These are phyloP conservation scores for Parasarocladium wereldwijsianum DNA, from an alignment of 2,329 filamentous ascomycete species.

Conservation along the genomic window DNA sequence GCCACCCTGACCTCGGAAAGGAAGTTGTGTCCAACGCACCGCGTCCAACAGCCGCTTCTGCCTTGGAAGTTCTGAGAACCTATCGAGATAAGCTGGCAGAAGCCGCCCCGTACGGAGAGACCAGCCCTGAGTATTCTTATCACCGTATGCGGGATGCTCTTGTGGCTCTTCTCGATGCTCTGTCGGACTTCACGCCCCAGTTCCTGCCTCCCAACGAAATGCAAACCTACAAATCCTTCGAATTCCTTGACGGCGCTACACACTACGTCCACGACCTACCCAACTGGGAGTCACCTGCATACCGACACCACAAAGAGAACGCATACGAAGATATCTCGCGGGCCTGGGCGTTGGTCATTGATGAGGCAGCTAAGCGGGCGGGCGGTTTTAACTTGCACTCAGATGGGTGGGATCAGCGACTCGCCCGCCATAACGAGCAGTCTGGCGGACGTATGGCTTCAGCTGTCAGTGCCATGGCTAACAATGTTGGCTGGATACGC, in stretches of 20 bases:
- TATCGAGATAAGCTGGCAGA: conserved; percentile 68
- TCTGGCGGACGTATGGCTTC: conserved; percentile 69
- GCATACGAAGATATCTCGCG: conserved; percentile 93
- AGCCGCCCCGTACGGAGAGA: conserved; percentile 74
- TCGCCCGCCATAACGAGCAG: conserved; percentile 76
- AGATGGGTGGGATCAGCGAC: conserved; percentile 80
- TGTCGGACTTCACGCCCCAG: conserved; percentile 89
- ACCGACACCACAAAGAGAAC: conserved; percentile 86
- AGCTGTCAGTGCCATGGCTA: conserved; percentile 64
- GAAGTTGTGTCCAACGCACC: conserved; percentile 78
- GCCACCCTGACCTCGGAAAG: conserved; percentile 70
- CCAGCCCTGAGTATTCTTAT: conserved; percentile 84
- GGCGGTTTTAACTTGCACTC: conserved; percentile 82
- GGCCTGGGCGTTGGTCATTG: conserved; percentile 84
- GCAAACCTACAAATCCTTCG: conserved; percentile 69
- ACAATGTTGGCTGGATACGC: conserved; percentile 67
- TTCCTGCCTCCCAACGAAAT: conserved; percentile 85
- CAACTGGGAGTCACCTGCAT: conserved; percentile 76
- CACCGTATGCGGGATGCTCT: conserved; percentile 79
- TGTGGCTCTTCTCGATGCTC: conserved; percentile 67
- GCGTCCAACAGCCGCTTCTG: conserved; percentile 69
- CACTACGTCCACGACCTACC: conserved; percentile 80
- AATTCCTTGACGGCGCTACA: conserved; percentile 80
- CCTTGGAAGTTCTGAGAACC: conserved; percentile 62
- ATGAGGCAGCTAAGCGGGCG: conserved; percentile 78